These are phyloP conservation scores for Plenodomus tracheiphilus DNA, from an alignment of 2,329 filamentous ascomycete genomes.

Conservation along the genomic window DNA sequence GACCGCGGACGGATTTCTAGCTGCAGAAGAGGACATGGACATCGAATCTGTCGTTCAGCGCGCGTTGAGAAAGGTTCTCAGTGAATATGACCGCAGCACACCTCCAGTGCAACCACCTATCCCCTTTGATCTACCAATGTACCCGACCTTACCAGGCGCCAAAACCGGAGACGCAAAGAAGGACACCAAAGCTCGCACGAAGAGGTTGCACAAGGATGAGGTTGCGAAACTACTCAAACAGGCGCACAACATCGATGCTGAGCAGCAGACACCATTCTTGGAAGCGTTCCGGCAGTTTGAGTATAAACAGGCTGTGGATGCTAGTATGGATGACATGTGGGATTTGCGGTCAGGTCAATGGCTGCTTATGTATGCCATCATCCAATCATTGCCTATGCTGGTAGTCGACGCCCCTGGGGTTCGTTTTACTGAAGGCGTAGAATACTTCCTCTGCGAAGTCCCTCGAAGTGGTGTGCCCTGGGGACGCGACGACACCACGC, in stretches of 20 bases:
- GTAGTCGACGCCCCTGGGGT: constrained; percentile 75
- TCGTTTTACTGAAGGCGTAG: constrained; percentile 69
- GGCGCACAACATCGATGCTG: constrained; percentile 78
- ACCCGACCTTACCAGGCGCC: constrained; percentile 71
- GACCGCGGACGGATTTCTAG: constrained; percentile 69
- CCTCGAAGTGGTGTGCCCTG: constrained; percentile 74
- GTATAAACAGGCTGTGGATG: constrained; percentile 66
- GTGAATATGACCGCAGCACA: constrained; percentile 85
- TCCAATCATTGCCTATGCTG: constrained; percentile 77
- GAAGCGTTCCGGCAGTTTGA: constrained; percentile 73
- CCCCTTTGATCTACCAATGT: constrained; percentile 81
- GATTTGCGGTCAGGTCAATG: constrained; percentile 77
- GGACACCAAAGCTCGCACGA: constrained; percentile 70
- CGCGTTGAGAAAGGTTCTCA: constrained; percentile 77
- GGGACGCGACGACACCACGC: constrained; percentile 63
- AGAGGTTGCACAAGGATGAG: constrained; percentile 78
- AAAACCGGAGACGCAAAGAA: constrained; percentile 71
- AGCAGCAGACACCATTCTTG: constrained; percentile 64
- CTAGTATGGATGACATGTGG: constrained; percentile 66
- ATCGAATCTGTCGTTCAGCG: constrained; percentile 62
- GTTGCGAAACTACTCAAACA: constrained; percentile 75
- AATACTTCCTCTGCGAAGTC: constrained; percentile 80
- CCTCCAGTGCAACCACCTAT: constrained; percentile 90
- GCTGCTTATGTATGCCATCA: constrained; percentile 78
- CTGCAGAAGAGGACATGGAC: constrained; percentile 55